phyloP scores from a whole-genome alignment of 257 asterid species.

The Nicotiana undulata region DNA sequence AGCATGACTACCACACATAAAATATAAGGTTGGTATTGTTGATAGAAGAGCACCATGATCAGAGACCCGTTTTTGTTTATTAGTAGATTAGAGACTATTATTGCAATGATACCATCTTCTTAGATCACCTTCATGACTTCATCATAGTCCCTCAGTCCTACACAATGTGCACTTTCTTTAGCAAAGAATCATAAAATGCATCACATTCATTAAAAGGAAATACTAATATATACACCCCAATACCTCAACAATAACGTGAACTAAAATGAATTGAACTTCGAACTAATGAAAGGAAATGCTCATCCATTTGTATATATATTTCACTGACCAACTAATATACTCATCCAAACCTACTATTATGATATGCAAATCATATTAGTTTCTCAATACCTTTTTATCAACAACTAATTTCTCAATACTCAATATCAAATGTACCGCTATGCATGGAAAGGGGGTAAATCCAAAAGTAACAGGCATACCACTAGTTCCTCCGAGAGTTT shows the following conservation, averaged over 20 bases:
- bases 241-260: no score
- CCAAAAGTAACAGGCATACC: conserved; percentile 26
- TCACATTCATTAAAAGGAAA: no score
- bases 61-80: neutral
- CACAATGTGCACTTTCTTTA: no score
- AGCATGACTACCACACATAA: neutral
- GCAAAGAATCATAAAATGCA: no score
- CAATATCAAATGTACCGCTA: neutral
- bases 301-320: no score
- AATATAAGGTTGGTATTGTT: neutral
- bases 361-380: neutral
- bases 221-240: no score
- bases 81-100: neutral
- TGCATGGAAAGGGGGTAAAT: neutral
- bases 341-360: neutral
- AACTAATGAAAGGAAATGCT: no score
- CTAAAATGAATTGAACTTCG: no score
- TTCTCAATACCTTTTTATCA: neutral
- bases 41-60: neutral
- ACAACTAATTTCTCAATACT: neutral
- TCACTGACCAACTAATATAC: no score
- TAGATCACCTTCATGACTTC: no score
- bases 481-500: conserved; percentile 42
- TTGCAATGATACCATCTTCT: neutral
- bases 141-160: no score